Conservation (phyloP, 108 stramenopile genomes). For the Aureococcus anophagefferens region DNA sequence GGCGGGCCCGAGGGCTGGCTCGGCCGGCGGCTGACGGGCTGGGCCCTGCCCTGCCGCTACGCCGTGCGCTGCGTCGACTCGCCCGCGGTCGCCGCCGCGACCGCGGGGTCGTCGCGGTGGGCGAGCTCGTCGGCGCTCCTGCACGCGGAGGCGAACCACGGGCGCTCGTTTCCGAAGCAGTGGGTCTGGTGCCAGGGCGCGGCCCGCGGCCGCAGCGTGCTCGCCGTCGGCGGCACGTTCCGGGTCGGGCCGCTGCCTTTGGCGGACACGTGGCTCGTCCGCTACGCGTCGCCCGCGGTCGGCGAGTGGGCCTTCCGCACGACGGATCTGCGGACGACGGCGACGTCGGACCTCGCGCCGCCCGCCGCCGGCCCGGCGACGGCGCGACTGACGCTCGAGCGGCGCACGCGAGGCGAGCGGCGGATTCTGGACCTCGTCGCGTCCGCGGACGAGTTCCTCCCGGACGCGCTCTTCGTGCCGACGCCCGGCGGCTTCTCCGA, state of each 20-base stretch:
- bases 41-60: not conserved
- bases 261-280: not conserved
- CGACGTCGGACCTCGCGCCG: too few species aligned
- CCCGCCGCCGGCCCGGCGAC: not conserved
- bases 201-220: not conserved
- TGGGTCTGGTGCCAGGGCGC: not conserved
- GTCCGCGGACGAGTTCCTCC: not conserved
- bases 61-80: not conserved
- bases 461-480: not conserved
- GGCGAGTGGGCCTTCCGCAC: not conserved
- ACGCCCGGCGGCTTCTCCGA: not conserved
- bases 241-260: not conserved
- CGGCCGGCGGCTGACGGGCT: not conserved
- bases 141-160: not conserved
- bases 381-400: not conserved
- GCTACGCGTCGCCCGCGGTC: not conserved
- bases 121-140: too few species aligned
- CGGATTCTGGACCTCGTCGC: too few species aligned
- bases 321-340: not conserved
- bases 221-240: not conserved
- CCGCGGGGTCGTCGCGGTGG: too few species aligned
- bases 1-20: not conserved
- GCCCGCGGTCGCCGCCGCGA: not conserved
- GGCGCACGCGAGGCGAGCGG: too few species aligned
- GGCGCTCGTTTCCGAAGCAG: not conserved